These are phyloP conservation scores for Saprolegnia diclina DNA, from an alignment of 352 stramenopile species.

Conservation along the genomic window DNA sequence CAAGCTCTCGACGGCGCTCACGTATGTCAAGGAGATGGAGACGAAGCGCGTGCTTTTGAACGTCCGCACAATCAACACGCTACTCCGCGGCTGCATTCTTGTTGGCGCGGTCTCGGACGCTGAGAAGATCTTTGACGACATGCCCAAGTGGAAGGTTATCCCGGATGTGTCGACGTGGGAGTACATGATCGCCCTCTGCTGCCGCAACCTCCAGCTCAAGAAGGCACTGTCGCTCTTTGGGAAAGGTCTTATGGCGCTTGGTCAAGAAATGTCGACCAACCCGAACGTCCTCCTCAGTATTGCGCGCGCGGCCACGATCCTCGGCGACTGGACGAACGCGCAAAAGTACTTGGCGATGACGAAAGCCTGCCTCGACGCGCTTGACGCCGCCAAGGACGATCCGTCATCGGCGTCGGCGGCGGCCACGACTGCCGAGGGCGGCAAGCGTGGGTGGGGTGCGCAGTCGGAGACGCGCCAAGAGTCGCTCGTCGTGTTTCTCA, in stretches of 20 bases:
- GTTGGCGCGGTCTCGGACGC: conserved; percentile 10
- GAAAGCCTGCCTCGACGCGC: background rate
- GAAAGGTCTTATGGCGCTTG: conserved; percentile 5
- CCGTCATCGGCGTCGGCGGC: background rate
- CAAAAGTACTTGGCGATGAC: conserved; percentile 27
- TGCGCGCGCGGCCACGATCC: conserved; percentile 17
- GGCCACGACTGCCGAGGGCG: background rate
- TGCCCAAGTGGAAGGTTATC: conserved; percentile 24
- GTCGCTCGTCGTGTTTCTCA: conserved; percentile 23
- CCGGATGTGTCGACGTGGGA: conserved; percentile 30
- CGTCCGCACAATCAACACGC: conserved; percentile 30
- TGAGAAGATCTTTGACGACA: conserved; percentile 23
- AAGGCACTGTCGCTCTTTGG: conserved; percentile 27
- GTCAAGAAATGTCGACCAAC: conserved; percentile 13
- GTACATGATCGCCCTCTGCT: conserved; percentile 27
- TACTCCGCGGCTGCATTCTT: conserved; percentile 28
- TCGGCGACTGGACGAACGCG: conserved; percentile 18
- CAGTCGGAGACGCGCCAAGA: conserved; percentile 16
- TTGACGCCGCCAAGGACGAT: conserved; percentile 16
- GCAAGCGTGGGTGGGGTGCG: conserved; percentile 19
- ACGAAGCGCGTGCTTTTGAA: conserved; percentile 19
- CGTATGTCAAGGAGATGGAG: conserved; percentile 26
- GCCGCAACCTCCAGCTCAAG: conserved; percentile 27
- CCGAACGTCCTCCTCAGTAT: conserved; percentile 20
- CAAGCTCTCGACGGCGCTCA: conserved; percentile 12